Base-by-base conservation (phyloP, 1,284 basidiomycete genomes). In the Leccinum fallax region DNA sequence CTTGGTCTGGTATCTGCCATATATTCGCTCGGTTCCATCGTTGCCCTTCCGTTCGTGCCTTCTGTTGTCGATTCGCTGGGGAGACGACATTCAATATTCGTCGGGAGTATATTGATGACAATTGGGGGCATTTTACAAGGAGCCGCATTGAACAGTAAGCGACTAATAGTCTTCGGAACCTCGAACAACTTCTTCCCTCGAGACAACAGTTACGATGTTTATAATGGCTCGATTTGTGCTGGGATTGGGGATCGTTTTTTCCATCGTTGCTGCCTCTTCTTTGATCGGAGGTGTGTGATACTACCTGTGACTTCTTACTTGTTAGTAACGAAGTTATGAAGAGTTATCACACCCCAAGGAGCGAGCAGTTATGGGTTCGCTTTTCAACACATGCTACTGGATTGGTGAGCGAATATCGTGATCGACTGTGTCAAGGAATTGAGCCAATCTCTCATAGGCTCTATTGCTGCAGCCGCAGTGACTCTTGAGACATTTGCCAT, bases 401-500 rank as follows among this genome's bases (percentile, higher is more conserved):
- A 21, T 55, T 67, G 28, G 48, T 55, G 24, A 40, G 16, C 4
- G 8, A 16, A 28, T 11, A 55, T 55, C 21, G 11, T 38, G 21
- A 8, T 24, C 4, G 21, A 24, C 2, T 54, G 9, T 36, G 21
- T 38, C 21, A 13, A 28, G 5, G 16, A 15, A 11, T 40, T 26
- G 21, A 40, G 5, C 8, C 28, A 10, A 69, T 32, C 2, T 7
- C 16, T 55, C 16, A 2, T 7, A 68, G 67, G 67, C n/a, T n/a
- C 63, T 28, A 6, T 67, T 2, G 36, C 34, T 19, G 67, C 67
- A 11, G 65, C 67, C 11, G 63, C 79, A 32, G 74, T 79, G n/a
- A 82, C 80, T 1, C 76, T 83, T 28, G 77, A 80, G 9, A 85
- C 83, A 2, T 84, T 83, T 70, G 58, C 70, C 3, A 82, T 85